phyloP scores from a whole-genome alignment of 345 rosid genomes.

The Bruguiera gymnorhiza region DNA sequence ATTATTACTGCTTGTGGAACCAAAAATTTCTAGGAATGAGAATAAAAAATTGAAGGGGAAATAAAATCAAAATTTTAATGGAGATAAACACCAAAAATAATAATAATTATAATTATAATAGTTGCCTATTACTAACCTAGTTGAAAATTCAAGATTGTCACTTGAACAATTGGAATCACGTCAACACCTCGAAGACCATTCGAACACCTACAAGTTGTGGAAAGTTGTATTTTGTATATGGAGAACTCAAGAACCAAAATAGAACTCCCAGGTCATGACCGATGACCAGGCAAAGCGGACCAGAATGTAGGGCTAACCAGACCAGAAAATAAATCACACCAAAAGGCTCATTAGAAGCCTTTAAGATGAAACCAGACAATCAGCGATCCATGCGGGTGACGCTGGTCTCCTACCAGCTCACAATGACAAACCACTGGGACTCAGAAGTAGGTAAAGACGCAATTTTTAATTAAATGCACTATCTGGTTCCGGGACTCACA shows the following conservation, averaged over 20 bases:
- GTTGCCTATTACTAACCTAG: too few species aligned
- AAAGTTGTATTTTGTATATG: too few species aligned
- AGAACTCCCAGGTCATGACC: not conserved
- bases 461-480: conserved; percentile 9
- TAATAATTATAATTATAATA: too few species aligned
- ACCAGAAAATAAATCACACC: not conserved
- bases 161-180: too few species aligned
- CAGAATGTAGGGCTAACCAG: conserved; percentile 11
- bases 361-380: not conserved
- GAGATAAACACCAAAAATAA: too few species aligned
- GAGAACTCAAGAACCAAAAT: not conserved
- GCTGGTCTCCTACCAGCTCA: conserved; percentile 15
- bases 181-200: too few species aligned
- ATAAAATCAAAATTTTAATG: too few species aligned
- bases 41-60: not conserved
- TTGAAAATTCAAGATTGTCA: too few species aligned
- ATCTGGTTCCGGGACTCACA: not conserved
- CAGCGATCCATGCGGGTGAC: conserved; percentile 15
- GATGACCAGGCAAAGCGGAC: not conserved
- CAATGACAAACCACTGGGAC: not conserved
- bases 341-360: not conserved
- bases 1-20: not conserved
- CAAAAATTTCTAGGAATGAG: not conserved
- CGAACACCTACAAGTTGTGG: not conserved
- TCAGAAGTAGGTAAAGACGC: conserved; percentile 7